phyloP scores from a whole-genome alignment of 139 green algal genomes.

The Chlamydomonas eustigma region DNA sequence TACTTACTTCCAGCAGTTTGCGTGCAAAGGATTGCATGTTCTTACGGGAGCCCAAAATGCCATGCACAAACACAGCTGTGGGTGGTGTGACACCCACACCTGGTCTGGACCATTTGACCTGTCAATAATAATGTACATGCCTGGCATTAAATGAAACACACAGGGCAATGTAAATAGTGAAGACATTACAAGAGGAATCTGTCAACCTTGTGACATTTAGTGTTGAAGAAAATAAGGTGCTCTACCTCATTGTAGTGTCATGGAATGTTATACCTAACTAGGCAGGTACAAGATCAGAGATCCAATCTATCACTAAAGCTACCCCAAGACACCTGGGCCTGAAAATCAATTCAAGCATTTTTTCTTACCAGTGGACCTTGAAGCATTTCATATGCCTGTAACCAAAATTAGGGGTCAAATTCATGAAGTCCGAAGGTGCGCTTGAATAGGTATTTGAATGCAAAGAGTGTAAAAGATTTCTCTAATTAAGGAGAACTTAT shows the following conservation, averaged over 20 bases:
- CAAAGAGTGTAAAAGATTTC: not conserved
- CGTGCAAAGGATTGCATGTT: slow-evolving; percentile 83
- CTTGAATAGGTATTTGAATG: not conserved
- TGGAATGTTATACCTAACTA: too few species aligned
- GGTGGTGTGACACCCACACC: slow-evolving; percentile 34
- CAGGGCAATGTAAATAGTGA: too few species aligned
- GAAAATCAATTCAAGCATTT: not conserved
- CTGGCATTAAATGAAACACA: too few species aligned
- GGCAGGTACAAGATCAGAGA: too few species aligned
- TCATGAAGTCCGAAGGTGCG: not conserved
- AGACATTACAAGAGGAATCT: too few species aligned
- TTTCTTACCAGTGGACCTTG: not conserved
- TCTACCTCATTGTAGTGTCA: too few species aligned
- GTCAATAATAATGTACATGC: too few species aligned
- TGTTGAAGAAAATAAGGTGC: too few species aligned
- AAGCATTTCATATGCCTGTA: not conserved
- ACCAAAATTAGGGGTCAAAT: not conserved
- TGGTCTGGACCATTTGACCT: not conserved
- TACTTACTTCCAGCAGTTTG: slow-evolving; percentile 60
- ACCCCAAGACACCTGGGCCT: too few species aligned
- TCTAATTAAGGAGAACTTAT: not conserved
- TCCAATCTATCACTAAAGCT: too few species aligned
- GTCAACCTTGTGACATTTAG: too few species aligned
- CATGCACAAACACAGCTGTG: slow-evolving; percentile 90
- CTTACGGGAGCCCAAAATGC: slow-evolving; percentile 81